Percentiles rank a stretch among this genome's conserved stretches.
phyloP scores from a whole-genome alignment of 2,329 filamentous ascomycete genomes.

The Helminthosporium solani region DNA sequence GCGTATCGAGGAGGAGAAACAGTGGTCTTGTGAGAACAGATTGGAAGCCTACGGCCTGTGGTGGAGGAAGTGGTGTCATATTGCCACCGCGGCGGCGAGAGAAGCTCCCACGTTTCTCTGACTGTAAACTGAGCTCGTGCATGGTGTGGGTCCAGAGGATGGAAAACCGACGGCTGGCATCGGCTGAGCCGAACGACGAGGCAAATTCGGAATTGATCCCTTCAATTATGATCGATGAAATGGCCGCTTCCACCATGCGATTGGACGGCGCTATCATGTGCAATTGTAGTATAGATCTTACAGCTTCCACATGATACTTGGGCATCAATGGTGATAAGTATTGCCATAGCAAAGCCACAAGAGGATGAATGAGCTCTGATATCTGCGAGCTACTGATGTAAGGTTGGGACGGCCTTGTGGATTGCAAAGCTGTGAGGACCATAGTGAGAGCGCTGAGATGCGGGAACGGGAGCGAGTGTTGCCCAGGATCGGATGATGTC shows the following conservation, averaged over 20 bases:
- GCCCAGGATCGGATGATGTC: neutral
- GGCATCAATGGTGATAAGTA: constrained; percentile 80
- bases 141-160: constrained; percentile 79
- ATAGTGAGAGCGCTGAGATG: constrained; percentile 35
- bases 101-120: constrained; percentile 34
- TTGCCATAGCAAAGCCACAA: constrained; percentile 74
- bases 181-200: constrained; percentile 28
- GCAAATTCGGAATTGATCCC: constrained; percentile 4
- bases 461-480: constrained; percentile 22
- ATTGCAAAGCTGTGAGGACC: constrained; percentile 37
- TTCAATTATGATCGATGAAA: constrained; percentile 63
- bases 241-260: constrained; percentile 76
- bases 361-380: constrained; percentile 63
- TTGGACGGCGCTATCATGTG: constrained; percentile 69
- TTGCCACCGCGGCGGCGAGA: constrained; percentile 34
- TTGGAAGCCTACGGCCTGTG: constrained; percentile 59
- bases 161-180: constrained; percentile 68
- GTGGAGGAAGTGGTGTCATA: constrained; percentile 25
- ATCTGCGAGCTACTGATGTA: constrained; percentile 48
- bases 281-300: constrained; percentile 81
- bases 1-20: constrained; percentile 76
- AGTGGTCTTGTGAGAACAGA: constrained; percentile 77
- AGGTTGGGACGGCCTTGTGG: constrained; percentile 20
- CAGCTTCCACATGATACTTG: constrained; percentile 92
- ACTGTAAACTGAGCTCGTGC: constrained; percentile 39